Evolutionary conservation across 169 alveolate species (phyloP).

Genomic region (Ichthyophthirius multifiliis): DNA sequence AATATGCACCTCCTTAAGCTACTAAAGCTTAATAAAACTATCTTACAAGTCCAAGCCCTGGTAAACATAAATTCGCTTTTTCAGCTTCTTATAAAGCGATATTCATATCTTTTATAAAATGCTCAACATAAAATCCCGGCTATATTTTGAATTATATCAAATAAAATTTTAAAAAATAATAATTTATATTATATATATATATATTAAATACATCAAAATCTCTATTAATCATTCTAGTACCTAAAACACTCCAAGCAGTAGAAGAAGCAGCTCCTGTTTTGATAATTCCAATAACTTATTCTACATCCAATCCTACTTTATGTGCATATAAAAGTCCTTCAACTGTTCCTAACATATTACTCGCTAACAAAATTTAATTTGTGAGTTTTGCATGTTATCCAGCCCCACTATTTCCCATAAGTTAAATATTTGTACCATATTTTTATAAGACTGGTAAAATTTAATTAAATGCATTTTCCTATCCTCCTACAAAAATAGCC

Average conservation of each 20-base stretch:
- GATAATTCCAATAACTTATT: constrained; percentile 60
- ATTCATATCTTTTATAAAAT: constrained; percentile 74
- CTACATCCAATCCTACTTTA: constrained; percentile 75
- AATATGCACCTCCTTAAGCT: constrained; percentile 61
- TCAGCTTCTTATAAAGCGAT: constrained; percentile 83
- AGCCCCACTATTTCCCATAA: constrained; percentile 74
- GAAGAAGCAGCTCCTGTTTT: constrained; percentile 84
- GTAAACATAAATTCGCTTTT: constrained; percentile 69
- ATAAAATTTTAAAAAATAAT: neutral
- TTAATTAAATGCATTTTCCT: constrained; percentile 44
- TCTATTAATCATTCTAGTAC: constrained; percentile 73
- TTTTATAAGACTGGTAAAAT: constrained; percentile 48
- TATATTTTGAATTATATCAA: neutral
- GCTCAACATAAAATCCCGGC: constrained; percentile 86
- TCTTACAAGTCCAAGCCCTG: constrained; percentile 71
- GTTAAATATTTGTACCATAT: constrained; percentile 60
- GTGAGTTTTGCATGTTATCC: constrained; percentile 85
- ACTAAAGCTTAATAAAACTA: constrained; percentile 63
- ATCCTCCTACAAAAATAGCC: constrained; percentile 81
- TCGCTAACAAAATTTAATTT: constrained; percentile 79
- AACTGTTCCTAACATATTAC: constrained; percentile 76
- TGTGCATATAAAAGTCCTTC: constrained; percentile 83
- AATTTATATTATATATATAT: no score
- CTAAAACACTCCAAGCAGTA: constrained; percentile 63
- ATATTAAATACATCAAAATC: constrained; percentile 37